Evolutionary conservation across 2,329 filamentous ascomycete species (phyloP), one percentile per base, ranked within the genome.

Genomic region (Fusarium sp.): DNA sequence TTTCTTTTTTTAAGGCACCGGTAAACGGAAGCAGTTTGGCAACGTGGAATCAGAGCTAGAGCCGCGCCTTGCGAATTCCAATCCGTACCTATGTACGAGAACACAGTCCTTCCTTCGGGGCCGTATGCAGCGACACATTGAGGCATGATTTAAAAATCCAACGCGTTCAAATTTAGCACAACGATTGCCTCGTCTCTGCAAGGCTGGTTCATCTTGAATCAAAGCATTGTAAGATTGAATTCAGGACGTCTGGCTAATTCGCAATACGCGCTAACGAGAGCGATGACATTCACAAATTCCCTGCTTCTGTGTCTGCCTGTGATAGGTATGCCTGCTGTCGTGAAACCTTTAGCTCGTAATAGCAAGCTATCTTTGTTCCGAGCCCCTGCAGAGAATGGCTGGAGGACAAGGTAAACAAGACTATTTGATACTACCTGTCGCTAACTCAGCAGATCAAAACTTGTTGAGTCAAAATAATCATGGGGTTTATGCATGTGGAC

Each of bases 1-100:
- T 76, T 75, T 44, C 67, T 72, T 73, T 73, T 42, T 55, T 41
- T 49, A 62, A 48, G 40, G 35, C 52, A 50, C 30, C 30, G 30
- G 40, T 60, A 35, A 20, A 59, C 30, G 41, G 37, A 60, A 50
- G 46, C 15, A 50, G 38, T 33, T 37, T 44, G 53, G 40, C 61
- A 49, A 46, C 40, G 56, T 49, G 70, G 42, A 40, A 38, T 63
- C 56, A 56, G 38, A 54, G 54, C 63, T 53, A 23, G 67, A 59
- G 44, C 59, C 69, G 60, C 46, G 59, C 59, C 44, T 45, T 60
- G 64, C 50, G 55, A 52, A 45, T 12, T 37, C 13, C 12, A 46
- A 35, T 38, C 18, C 10, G 6, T 30, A 30, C 10, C 30, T 23
- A 23, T 48, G 53, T 67, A 67, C 64, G 64, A 67, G 32, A 20